phyloP scores from a whole-genome alignment of 2,329 filamentous ascomycete species.

The Neofusicoccum ribis region DNA sequence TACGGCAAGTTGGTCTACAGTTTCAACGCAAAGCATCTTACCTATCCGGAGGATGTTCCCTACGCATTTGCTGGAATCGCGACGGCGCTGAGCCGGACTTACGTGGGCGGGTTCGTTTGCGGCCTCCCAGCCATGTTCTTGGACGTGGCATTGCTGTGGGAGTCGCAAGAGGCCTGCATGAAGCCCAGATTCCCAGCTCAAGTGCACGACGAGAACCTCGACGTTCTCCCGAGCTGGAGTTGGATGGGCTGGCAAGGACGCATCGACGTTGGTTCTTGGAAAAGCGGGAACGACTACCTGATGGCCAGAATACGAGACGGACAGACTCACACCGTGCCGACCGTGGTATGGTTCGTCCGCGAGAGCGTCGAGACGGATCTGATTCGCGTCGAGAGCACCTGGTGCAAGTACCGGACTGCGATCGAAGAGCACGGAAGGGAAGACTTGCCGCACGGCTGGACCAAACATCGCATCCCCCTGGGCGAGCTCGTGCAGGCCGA shows the following conservation, averaged over 20 bases:
- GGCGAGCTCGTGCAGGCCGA: background rate
- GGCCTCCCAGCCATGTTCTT: constrained; percentile 25
- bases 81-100: background rate
- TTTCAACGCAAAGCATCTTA: constrained; percentile 4
- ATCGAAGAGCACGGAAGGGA: background rate
- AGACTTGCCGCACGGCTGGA: constrained; percentile 1
- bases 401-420: constrained; percentile 1
- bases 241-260: constrained; percentile 23
- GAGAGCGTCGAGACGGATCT: constrained; percentile 12
- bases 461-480: background rate
- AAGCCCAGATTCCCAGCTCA: background rate
- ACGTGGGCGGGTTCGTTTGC: constrained; percentile 23
- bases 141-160: constrained; percentile 24
- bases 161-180: constrained; percentile 10
- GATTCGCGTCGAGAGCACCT: constrained; percentile 9
- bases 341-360: constrained; percentile 11
- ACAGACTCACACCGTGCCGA: constrained; percentile 2
- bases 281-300: constrained; percentile 4
- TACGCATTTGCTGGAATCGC: constrained; percentile 22
- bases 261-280: background rate
- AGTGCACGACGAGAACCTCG: background rate
- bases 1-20: background rate
- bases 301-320: background rate
- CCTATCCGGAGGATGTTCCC: constrained; percentile 20
- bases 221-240: constrained; percentile 17